Evolutionary conservation across 768 basidiomycete species (phyloP), one percentile per base, ranked within the genome.

Genomic region (Hygrophorus pudorinus): DNA sequence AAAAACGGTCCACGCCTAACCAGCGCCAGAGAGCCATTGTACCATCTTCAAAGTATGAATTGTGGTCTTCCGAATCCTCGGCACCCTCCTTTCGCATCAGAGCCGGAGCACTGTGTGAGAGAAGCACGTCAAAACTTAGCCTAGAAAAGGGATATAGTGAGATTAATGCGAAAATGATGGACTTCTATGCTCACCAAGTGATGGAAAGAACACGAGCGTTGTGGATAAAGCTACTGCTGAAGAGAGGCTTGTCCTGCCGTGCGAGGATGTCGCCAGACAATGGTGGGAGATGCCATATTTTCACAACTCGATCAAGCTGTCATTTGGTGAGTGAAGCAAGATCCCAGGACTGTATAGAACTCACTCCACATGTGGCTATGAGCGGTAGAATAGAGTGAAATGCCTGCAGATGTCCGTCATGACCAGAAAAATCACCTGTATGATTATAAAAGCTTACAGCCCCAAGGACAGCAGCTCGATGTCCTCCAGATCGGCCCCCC

Each of bases 281-380:
- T 2, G 58, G 60, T 18, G 73, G 70, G 14, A 81, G 59, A 37
- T 69, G 64, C 86, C 86, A 89, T 5, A 89, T 84, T 59, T 87
- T 87, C 28, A 86, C 74, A 2, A 68, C 63, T 46, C 83, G 73
- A 50, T 89, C 86, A 51, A 85, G 65, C 85, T 88, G 42, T 11
- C 45, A 28, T 12, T 2, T n/a, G 14, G 8, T 35, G 13, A 11
- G 14, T 24, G 11, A 21, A 20, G n/a, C 14, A 4, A 14, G 9
- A 12, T 17, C 31, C 2, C 42, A 46, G 52, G 42, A 50, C 37
- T 27, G n/a, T n/a, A 37, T 27, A 20, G 37, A 45, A 63, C 78
- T 47, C 57, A 87, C 85, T 16, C 85, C 85, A 53, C 84, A 81
- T 12, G 86, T 89, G 8, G 84, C 85, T 41, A 89, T 68, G 12